Evolutionary conservation across 73 alveolate species (phyloP).

Genomic region (Paramecium sonneborni): DNA sequence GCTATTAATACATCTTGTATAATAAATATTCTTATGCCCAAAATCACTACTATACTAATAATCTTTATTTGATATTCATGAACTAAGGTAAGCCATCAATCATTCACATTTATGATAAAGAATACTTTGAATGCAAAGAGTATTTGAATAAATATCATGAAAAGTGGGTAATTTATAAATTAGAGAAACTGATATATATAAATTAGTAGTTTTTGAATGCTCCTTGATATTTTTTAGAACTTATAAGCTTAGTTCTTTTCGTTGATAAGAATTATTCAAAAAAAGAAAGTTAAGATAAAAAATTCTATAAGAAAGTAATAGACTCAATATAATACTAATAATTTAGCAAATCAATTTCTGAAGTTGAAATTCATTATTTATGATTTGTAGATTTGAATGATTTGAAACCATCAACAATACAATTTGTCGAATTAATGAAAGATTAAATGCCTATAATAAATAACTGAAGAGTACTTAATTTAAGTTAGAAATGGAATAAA

Average conservation of each 20-base stretch:
- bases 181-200: background rate
- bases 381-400: background rate
- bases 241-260: background rate
- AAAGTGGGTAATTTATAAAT: background rate
- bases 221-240: background rate
- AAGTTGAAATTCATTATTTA: background rate
- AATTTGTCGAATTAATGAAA: background rate
- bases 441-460: background rate
- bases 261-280: background rate
- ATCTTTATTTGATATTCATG: background rate
- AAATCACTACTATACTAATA: slow-evolving; percentile 2
- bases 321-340: background rate
- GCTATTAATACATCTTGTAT: slow-evolving; percentile 3
- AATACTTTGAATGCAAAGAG: background rate
- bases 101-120: background rate
- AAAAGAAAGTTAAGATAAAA: background rate
- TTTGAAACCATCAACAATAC: background rate
- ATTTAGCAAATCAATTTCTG: background rate
- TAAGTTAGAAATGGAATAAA: background rate
- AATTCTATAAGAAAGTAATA: background rate
- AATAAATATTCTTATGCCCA: slow-evolving; percentile 20
- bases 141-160: slow-evolving; percentile 1
- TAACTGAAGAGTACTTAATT: background rate
- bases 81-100: background rate
- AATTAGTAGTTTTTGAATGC: background rate